Conservation (phyloP, 305 asterid species). For the Solanum hybrid region DNA sequence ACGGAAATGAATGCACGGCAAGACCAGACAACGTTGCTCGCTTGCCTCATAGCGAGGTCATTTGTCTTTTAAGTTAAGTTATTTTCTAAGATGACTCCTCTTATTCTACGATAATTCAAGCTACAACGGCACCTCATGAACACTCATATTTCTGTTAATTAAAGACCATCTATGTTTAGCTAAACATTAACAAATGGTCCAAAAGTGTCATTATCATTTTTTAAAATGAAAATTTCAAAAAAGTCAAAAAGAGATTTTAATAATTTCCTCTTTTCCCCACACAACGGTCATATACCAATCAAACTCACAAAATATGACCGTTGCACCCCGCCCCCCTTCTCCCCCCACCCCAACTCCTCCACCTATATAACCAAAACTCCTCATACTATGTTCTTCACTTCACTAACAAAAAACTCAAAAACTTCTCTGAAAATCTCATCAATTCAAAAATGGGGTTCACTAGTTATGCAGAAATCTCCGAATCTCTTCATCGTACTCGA, state of each 20-base stretch:
- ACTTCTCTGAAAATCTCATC: not conserved
- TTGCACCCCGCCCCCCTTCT: not conserved
- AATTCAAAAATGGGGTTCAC: not conserved
- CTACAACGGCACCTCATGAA: not conserved
- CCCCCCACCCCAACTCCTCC: not conserved
- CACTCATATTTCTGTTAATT: not conserved
- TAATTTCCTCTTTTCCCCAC: not conserved
- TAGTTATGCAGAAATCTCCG: not conserved
- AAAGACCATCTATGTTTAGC: not conserved
- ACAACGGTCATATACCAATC: not conserved
- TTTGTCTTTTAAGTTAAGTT: too few relatives aligned
- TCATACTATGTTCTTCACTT: not conserved
- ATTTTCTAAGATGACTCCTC: not conserved
- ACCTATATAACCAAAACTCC: not conserved
- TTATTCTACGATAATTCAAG: not conserved
- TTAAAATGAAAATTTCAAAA: not conserved
- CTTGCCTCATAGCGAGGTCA: accelerated
- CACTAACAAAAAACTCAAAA: not conserved
- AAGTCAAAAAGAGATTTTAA: not conserved
- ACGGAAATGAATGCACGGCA: not conserved
- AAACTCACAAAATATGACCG: not conserved
- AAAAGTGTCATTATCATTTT: not conserved
- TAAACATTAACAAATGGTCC: not conserved
- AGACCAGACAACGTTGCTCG: not conserved
- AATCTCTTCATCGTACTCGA: constrained; percentile 34